Evolutionary conservation across 768 basidiomycete species (phyloP), one percentile per base, ranked within the genome.

Genomic region (Agaricus subrufescens): DNA sequence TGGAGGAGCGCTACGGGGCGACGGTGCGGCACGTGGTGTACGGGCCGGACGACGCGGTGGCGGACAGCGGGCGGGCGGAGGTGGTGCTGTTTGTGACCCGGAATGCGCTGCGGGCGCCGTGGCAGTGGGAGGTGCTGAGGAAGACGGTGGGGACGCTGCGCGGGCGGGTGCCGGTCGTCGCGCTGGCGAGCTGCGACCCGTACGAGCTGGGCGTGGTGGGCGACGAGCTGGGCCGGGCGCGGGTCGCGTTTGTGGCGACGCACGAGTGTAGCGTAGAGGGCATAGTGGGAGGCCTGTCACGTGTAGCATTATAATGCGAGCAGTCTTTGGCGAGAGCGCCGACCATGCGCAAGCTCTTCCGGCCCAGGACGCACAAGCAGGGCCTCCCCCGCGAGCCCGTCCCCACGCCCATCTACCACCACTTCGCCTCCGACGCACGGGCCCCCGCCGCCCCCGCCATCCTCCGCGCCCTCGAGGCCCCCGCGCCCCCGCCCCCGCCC

Each of bases 121-220:
- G 85, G 85, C 86, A 85, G 67, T 54, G 75, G 47, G 68, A 71
- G 10, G 69, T 71, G 39, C 59, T 86, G 52, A 58, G 63, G 44
- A 67, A 57, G 19, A 54, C 7, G 2, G 52, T 50, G 2, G 25
- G 27, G 8, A 26, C 3, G 23, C 15, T 50, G 8, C 26, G 23
- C 15, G 49, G 38, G 42, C 30, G 30, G 0, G 62, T 69, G 15
- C 69, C 71, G 15, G 66, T 85, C 34, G 71, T 85, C 1, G 65
- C 87, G 12, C 58, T 88, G 0, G 76, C 82, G 19, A 85, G 82
- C 38, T 85, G 85, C 62, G 80, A 77, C n/a, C 86, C 86, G 29
- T 89, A 87, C 60, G 86, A 88, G 58, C 55, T 85, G 12, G 67
- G 63, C 8, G 61, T 67, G 34, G 43, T 50, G 14, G 64, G 61